Percentiles rank a stretch among this genome's conserved stretches.
phyloP scores from a whole-genome alignment of 768 basidiomycete species.

The Leccinum fibrillosum region DNA sequence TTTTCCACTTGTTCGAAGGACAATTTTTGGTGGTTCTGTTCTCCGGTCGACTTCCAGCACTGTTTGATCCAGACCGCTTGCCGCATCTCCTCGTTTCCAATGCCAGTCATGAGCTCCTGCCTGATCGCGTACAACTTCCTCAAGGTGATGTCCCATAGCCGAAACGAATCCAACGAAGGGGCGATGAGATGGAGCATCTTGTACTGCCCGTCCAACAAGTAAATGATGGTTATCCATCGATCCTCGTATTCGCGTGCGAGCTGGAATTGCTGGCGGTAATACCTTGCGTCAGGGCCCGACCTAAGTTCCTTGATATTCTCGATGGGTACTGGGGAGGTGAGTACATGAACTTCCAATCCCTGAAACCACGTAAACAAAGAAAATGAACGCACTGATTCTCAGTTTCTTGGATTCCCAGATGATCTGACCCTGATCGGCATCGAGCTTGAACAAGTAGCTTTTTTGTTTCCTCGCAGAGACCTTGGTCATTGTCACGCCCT shows the following conservation, averaged over 20 bases:
- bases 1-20: conserved; percentile 70
- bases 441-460: conserved; percentile 64
- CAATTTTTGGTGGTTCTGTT: conserved; percentile 56
- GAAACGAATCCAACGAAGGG: conserved; percentile 56
- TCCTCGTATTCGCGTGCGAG: conserved; percentile 58
- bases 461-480: conserved; percentile 78
- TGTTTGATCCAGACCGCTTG: conserved; percentile 76
- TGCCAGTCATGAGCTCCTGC: conserved; percentile 65
- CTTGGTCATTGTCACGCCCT: conserved; percentile 77
- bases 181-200: conserved; percentile 88
- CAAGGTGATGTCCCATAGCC: conserved; percentile 63
- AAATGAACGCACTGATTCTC: conserved; percentile 51
- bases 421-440: conserved; percentile 79
- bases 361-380: neutral
- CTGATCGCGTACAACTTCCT: conserved; percentile 61
- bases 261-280: conserved; percentile 70
- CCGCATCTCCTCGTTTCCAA: conserved; percentile 59
- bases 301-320: conserved; percentile 88
- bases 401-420: conserved; percentile 72
- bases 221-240: conserved; percentile 84
- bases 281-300: conserved; percentile 62
- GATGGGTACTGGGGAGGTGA: conserved; percentile 60
- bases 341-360: no score
- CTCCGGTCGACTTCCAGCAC: conserved; percentile 76
- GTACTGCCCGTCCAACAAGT: conserved; percentile 71